These are phyloP conservation scores for Lavandula angustifolia DNA, from an alignment of 257 asterid genomes.

Conservation along the genomic window DNA sequence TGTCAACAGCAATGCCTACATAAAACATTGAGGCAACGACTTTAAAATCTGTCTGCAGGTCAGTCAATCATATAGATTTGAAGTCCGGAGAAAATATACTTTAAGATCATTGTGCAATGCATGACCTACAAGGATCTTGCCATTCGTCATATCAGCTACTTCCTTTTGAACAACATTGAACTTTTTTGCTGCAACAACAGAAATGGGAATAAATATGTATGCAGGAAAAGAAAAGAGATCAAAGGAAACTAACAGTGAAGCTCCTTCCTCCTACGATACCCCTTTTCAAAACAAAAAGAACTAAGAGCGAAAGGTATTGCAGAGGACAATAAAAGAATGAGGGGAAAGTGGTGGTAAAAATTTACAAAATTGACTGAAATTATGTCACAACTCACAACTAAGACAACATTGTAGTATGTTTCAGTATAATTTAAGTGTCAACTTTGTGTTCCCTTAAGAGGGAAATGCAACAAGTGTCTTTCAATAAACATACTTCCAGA, in stretches of 20 bases:
- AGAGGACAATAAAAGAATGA: background rate
- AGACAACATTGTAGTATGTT: background rate
- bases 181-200: constrained; percentile 68
- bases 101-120: constrained; percentile 92
- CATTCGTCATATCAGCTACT: constrained; percentile 81
- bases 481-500: too few species aligned
- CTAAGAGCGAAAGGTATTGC: background rate
- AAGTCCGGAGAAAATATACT: constrained; percentile 41
- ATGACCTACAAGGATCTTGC: constrained; percentile 86
- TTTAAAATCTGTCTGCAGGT: constrained; percentile 9
- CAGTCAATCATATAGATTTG: constrained; percentile 2
- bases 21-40: constrained; percentile 16
- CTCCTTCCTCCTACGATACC: background rate
- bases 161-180: constrained; percentile 70
- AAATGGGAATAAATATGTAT: constrained; percentile 12
- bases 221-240: background rate
- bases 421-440: background rate
- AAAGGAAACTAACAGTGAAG: constrained; percentile 21
- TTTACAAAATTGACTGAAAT: background rate
- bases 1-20: constrained; percentile 81
- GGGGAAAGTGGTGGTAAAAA: background rate
- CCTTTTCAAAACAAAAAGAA: background rate
- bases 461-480: too few species aligned
- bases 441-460: background rate
- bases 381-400: too few species aligned